Evolutionary conservation across 257 asterid genomes (phyloP).

Genomic region (Solanum chilense): DNA sequence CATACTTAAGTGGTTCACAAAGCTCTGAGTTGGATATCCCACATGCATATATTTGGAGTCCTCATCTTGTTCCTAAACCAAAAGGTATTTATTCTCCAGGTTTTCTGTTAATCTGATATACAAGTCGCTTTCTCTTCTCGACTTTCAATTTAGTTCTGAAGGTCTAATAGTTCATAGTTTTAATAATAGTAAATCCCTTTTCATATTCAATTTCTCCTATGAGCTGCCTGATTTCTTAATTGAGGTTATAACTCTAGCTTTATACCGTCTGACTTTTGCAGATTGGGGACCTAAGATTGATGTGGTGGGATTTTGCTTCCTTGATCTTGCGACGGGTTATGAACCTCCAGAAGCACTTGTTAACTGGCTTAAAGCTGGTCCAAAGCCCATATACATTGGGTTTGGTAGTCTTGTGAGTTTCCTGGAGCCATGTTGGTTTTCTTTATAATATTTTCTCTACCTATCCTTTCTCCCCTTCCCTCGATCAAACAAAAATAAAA

Average conservation of each 20-base stretch:
- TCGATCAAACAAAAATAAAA: background rate
- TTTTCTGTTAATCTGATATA: background rate
- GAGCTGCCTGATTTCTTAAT: background rate
- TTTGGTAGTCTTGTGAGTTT: constrained; percentile 94
- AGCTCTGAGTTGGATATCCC: constrained; percentile 45
- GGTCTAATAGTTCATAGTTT: background rate
- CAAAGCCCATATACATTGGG: constrained; percentile 78
- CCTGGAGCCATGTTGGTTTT: background rate
- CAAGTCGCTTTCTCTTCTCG: background rate
- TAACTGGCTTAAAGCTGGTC: constrained; percentile 64
- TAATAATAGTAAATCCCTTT: background rate
- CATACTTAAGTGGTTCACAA: constrained; percentile 64
- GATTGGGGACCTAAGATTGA: constrained; percentile 95
- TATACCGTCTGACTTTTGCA: constrained; percentile 15
- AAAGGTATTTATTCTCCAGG: constrained; percentile 37
- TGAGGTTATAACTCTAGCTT: background rate
- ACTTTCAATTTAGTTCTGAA: background rate
- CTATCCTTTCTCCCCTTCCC: background rate
- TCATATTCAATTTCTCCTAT: background rate
- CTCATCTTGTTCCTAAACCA: constrained; percentile 93
- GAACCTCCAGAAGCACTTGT: constrained; percentile 77
- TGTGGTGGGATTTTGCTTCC: constrained; percentile 92
- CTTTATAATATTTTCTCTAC: background rate
- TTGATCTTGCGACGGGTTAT: constrained; percentile 80
- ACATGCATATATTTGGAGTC: constrained; percentile 91